A percentile compares a stretch with the other conserved stretches of the same genome.
These are phyloP conservation scores for Drosera capensis DNA, from an alignment of 148 eudicot species.

Conservation along the genomic window DNA sequence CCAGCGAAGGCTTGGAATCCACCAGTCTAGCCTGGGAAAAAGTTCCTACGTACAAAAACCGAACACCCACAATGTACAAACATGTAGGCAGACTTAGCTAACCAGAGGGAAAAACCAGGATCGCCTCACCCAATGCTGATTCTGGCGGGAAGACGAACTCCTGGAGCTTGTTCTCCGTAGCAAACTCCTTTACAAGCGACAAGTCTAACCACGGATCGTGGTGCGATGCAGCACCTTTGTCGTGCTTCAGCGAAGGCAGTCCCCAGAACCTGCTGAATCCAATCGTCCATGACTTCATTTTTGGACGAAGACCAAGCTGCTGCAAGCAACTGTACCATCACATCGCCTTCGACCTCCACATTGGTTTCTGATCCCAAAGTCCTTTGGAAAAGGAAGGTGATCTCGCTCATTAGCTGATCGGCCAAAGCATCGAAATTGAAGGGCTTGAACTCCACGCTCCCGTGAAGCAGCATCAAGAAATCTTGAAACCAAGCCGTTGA, in stretches of 20 bases:
- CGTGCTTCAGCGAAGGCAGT: slow-evolving; percentile 31
- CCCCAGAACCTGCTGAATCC: slow-evolving; percentile 45
- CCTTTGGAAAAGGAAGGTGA: slow-evolving; percentile 22
- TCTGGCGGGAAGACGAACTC: slow-evolving; percentile 40
- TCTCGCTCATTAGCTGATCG: slow-evolving; percentile 25
- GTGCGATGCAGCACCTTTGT: slow-evolving; percentile 18
- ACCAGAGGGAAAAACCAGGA: background rate
- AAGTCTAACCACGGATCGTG: slow-evolving; percentile 34
- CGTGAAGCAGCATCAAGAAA: slow-evolving; percentile 37
- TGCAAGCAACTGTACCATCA: slow-evolving; percentile 60
- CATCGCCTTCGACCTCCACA: slow-evolving; percentile 58
- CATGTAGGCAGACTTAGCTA: too few species aligned
- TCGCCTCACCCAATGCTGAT: slow-evolving; percentile 41
- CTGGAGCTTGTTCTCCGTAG: slow-evolving; percentile 26
- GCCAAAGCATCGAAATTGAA: slow-evolving; percentile 63
- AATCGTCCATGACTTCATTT: slow-evolving; percentile 32
- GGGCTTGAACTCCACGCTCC: slow-evolving; percentile 44
- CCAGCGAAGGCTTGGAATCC: too few species aligned
- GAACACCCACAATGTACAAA: too few species aligned
- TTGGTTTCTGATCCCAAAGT: slow-evolving; percentile 13
- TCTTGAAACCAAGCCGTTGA: slow-evolving; percentile 52
- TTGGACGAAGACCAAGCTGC: slow-evolving; percentile 43
- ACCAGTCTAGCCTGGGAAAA: too few species aligned
- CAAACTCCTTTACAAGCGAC: slow-evolving; percentile 29
- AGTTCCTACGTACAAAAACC: too few species aligned